Evolutionary conservation across 2,329 filamentous ascomycete genomes (phyloP).

Genomic region (Orbilia javanica): DNA sequence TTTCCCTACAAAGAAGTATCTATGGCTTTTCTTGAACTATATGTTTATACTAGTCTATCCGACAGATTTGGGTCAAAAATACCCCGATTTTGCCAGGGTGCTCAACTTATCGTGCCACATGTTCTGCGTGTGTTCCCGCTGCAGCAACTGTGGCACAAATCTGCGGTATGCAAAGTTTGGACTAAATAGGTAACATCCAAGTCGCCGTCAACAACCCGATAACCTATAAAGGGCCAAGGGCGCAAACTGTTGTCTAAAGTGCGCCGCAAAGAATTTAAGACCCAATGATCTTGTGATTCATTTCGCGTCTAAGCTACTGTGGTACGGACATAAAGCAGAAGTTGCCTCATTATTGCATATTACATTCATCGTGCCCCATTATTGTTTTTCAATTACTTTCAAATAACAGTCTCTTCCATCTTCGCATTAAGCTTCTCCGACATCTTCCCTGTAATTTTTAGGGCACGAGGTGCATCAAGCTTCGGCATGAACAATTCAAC

Average conservation of each 20-base stretch:
- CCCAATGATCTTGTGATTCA: conserved; percentile 12
- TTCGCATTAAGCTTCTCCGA: conserved; percentile 77
- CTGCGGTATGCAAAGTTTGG: background rate
- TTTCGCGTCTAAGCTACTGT: conserved; percentile 1
- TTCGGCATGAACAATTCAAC: conserved; percentile 86
- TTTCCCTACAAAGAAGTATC: background rate
- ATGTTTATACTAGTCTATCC: conserved; percentile 20
- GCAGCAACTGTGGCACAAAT: background rate
- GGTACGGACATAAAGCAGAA: conserved; percentile 3
- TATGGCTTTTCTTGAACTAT: background rate
- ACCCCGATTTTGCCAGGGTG: background rate
- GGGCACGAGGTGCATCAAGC: conserved; percentile 79
- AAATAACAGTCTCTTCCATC: conserved; percentile 23
- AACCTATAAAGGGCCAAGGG: conserved; percentile 37
- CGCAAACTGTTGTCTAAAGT: conserved; percentile 17
- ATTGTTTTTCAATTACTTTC: background rate
- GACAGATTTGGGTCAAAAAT: background rate
- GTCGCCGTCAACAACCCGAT: conserved; percentile 5
- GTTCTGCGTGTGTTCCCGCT: background rate
- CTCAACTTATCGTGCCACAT: background rate
- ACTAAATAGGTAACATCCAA: background rate
- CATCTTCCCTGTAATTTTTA: conserved; percentile 78
- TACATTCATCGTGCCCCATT: background rate
- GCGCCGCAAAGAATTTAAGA: background rate
- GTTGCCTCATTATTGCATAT: background rate